Conservation (phyloP, 371 early-diverging fungal genomes). For the Apophysomyces variabilis region DNA sequence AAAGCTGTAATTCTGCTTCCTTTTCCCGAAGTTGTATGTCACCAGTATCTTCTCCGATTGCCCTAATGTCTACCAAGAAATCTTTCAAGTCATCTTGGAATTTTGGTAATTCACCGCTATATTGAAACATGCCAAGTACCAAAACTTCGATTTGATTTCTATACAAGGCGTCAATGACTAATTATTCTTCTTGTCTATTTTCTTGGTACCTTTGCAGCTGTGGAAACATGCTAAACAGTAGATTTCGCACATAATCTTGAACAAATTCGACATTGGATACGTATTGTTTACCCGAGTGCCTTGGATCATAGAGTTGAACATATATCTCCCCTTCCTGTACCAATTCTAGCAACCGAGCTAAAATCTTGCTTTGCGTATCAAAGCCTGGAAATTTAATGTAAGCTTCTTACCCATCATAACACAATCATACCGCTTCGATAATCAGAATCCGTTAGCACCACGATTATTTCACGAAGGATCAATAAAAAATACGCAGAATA, state of each 20-base stretch:
- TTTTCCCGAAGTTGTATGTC: slow-evolving; percentile 25
- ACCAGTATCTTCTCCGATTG: slow-evolving; percentile 27
- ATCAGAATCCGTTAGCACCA: slow-evolving; percentile 89
- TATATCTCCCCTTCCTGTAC: slow-evolving; percentile 84
- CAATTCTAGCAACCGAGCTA: slow-evolving; percentile 84
- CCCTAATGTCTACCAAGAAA: slow-evolving; percentile 77
- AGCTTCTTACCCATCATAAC: neutral
- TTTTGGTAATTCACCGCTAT: slow-evolving; percentile 72
- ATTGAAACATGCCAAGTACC: slow-evolving; percentile 84
- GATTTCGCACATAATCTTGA: slow-evolving; percentile 72
- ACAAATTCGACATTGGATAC: slow-evolving; percentile 82
- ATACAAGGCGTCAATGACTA: slow-evolving; percentile 1
- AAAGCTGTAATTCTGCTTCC: slow-evolving; percentile 31
- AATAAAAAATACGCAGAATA: slow-evolving; percentile 84
- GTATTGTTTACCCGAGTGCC: slow-evolving; percentile 68
- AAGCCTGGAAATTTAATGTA: slow-evolving; percentile 61
- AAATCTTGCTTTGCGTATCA: slow-evolving; percentile 82
- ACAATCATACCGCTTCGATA: slow-evolving; percentile 83
- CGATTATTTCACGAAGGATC: slow-evolving; percentile 87
- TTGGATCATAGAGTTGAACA: slow-evolving; percentile 79
- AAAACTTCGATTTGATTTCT: slow-evolving; percentile 84
- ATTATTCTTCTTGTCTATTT: neutral
- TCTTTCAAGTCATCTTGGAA: slow-evolving; percentile 92
- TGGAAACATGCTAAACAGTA: slow-evolving; percentile 84
- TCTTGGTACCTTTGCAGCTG: slow-evolving; percentile 73